Evolutionary conservation across 192 early-diverging fungal genomes (phyloP).

Genomic region (Umbelopsis sp.): DNA sequence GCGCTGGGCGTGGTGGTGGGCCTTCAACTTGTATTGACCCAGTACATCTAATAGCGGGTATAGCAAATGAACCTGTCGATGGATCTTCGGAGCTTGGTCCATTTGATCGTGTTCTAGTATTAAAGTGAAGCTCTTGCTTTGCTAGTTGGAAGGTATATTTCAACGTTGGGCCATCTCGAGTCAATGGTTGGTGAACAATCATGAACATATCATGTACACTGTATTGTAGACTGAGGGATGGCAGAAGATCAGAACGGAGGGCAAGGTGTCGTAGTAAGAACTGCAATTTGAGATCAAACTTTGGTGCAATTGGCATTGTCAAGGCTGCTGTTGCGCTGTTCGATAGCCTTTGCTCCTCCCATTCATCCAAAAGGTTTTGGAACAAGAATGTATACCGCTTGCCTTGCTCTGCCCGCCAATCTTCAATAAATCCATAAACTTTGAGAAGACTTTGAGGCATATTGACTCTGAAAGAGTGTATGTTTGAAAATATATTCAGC

Average conservation of each 20-base stretch:
- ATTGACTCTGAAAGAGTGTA: slow-evolving; percentile 47
- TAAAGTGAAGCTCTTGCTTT: slow-evolving; percentile 58
- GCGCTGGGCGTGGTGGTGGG: neutral
- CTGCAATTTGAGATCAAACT: slow-evolving; percentile 60
- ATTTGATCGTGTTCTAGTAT: slow-evolving; percentile 24
- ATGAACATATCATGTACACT: slow-evolving; percentile 55
- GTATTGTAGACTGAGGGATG: slow-evolving; percentile 63
- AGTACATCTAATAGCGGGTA: slow-evolving; percentile 55
- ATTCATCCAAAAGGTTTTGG: slow-evolving; percentile 68
- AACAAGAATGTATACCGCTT: slow-evolving; percentile 69
- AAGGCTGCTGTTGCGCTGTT: neutral
- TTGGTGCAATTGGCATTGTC: slow-evolving; percentile 12
- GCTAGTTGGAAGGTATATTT: slow-evolving; percentile 51
- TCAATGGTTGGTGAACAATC: slow-evolving; percentile 47
- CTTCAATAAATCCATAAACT: slow-evolving; percentile 73
- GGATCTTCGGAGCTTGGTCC: neutral
- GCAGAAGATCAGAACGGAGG: slow-evolving; percentile 64
- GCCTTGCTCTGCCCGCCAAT: slow-evolving; percentile 71
- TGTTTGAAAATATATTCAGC: slow-evolving; percentile 48
- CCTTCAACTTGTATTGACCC: slow-evolving; percentile 46
- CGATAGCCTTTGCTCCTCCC: slow-evolving; percentile 57
- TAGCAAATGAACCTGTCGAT: slow-evolving; percentile 40
- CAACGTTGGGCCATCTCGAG: slow-evolving; percentile 32
- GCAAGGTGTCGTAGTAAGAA: slow-evolving; percentile 58
- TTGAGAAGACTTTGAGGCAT: slow-evolving; percentile 70